phyloP scores from a whole-genome alignment of 176 grass and related monocot species.

The Typha latifolia region DNA sequence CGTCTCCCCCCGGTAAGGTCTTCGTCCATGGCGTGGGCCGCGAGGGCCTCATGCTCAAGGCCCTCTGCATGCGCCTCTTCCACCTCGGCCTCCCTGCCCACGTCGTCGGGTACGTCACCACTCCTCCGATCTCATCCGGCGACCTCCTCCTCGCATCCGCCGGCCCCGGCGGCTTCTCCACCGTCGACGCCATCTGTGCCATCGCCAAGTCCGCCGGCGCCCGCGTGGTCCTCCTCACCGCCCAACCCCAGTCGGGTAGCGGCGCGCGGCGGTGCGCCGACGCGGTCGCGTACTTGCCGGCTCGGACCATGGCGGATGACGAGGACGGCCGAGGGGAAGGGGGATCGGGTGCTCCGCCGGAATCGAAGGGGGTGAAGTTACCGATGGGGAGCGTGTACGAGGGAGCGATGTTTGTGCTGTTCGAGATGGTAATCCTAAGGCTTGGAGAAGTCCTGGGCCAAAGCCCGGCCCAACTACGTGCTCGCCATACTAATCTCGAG shows the following conservation, averaged over 20 bases:
- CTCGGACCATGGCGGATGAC: conserved; percentile 78
- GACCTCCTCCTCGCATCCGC: conserved; percentile 79
- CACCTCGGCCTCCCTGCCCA: conserved; percentile 65
- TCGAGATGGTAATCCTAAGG: conserved; percentile 78
- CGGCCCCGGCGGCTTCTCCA: conserved; percentile 70
- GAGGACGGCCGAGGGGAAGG: conserved; percentile 8
- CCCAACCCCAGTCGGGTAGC: conserved; percentile 24
- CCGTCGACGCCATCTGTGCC: conserved; percentile 77
- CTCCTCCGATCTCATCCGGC: conserved; percentile 19
- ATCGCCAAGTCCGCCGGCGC: conserved; percentile 43
- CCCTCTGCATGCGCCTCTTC: conserved; percentile 88
- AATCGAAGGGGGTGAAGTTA: conserved; percentile 33
- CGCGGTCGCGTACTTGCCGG: conserved; percentile 46
- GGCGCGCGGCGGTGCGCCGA: conserved; percentile 38
- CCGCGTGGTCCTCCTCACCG: conserved; percentile 70
- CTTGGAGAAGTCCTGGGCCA: conserved; percentile 39
- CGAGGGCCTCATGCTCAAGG: conserved; percentile 92
- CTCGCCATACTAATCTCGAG: conserved; percentile 33
- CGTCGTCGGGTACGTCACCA: conserved; percentile 63
- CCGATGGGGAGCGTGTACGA: conserved; percentile 96
- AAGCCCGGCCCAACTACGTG: conserved; percentile 43
- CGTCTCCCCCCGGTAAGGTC: conserved; percentile 28
- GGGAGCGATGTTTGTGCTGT: conserved; percentile 90
- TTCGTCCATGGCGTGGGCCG: conserved; percentile 91
- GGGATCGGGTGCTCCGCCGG: background rate